Evolutionary conservation across 177 flowering plant genomes (phyloP), one percentile per base, ranked within the genome.

Genomic region (Telopea speciosissima): DNA sequence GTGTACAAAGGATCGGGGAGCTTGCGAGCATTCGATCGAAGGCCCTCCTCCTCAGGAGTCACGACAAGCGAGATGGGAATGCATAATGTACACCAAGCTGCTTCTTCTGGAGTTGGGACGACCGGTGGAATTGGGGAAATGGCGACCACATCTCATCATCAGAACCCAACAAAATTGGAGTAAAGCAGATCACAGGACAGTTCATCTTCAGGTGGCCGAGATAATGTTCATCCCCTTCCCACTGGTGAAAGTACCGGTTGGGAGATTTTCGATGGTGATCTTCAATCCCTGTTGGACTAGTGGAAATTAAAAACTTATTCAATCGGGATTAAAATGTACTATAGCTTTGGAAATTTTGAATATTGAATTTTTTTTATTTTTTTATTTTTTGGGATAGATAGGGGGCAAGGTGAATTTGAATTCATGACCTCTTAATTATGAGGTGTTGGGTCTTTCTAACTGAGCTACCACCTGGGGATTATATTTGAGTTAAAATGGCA

Each of bases 11-110:
- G 67, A 65, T 70, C 85, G 2, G 85, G 83, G 49, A 71, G 72
- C 64, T 22, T 78, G 70, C 69, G 86, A 40, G 76, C 89, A 54
- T 86, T 84, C 52, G 87, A 86, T 75, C 82, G 89, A 36, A 82
- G 89, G 11, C 89, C 89, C 52, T 24, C 68, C 0, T 24, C n/a
- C n/a, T n/a, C n/a, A n/a, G n/a, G n/a, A n/a, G n/a, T n/a, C 24
- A 45, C 8, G n/a, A 24, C 58, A 19, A 65, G 22, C 0, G 58
- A 54, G 28, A 26, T 24, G 31, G n/a, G 24, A 45, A 23, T 28
- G 31, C 31, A 28, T n/a, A n/a, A n/a, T 2, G 31, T 28, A 28
- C 31, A 2, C 31, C 31, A 8, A 36, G 40, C 40, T 36, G 9
- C 8, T 36, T 2, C 2, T 31, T 36, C 40, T 36, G 40, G 40